These are phyloP conservation scores for Trichoderma asperellum DNA, from an alignment of 2,329 filamentous ascomycete species.

Conservation along the genomic window DNA sequence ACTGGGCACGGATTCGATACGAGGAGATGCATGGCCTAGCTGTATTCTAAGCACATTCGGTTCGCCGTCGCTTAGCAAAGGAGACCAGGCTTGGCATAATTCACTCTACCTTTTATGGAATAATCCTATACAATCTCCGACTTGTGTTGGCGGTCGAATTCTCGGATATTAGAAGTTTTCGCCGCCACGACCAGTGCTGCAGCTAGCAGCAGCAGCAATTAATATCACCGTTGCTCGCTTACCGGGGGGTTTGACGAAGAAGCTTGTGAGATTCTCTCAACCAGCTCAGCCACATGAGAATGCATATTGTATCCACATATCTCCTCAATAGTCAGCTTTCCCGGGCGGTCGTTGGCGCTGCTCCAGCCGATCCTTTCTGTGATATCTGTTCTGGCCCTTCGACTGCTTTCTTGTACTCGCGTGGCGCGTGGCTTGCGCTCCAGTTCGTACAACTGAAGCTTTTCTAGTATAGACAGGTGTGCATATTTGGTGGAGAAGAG, in stretches of 20 bases:
- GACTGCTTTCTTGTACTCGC: conserved; percentile 55
- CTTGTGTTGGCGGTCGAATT: neutral
- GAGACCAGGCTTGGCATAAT: neutral
- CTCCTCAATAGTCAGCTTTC: conserved; percentile 65
- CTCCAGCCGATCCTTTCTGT: conserved; percentile 43
- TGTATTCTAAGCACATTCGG: conserved; percentile 36
- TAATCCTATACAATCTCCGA: neutral
- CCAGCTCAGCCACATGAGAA: conserved; percentile 33
- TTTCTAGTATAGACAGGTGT: conserved; percentile 46
- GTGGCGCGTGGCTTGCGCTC: conserved; percentile 55
- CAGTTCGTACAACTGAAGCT: conserved; percentile 53
- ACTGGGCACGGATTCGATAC: conserved; percentile 43
- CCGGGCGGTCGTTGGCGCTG: conserved; percentile 52
- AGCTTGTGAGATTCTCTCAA: neutral
- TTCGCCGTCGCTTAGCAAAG: neutral
- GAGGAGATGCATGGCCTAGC: conserved; percentile 44
- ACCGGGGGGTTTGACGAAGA: neutral
- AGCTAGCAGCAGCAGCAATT: neutral
- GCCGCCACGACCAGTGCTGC: neutral
- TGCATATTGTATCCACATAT: conserved; percentile 58
- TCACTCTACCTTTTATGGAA: neutral
- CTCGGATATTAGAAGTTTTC: neutral
- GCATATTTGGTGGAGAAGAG: conserved; percentile 52
- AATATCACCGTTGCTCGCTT: neutral
- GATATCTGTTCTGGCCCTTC: conserved; percentile 58